phyloP scores from a whole-genome alignment of 352 stramenopile genomes.

The Phytophthora cryptogea region DNA sequence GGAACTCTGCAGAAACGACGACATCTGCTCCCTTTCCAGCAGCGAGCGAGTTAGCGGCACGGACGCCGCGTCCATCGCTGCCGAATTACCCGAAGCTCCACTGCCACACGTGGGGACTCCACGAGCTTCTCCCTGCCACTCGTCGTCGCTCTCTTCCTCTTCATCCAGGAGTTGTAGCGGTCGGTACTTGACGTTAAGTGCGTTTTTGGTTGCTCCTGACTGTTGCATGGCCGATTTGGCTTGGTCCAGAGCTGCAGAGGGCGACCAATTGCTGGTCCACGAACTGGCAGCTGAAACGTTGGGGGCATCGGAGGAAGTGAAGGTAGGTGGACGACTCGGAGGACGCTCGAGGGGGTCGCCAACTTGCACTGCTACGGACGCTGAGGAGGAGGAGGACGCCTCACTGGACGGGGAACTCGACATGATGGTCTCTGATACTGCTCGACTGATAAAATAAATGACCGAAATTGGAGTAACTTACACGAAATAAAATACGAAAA shows the following conservation, averaged over 20 bases:
- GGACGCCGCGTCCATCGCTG: slow-evolving; percentile 24
- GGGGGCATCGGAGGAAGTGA: not conserved
- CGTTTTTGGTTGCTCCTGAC: slow-evolving; percentile 7
- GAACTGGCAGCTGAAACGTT: slow-evolving; percentile 4
- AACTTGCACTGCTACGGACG: slow-evolving; percentile 16
- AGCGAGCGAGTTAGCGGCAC: slow-evolving; percentile 38
- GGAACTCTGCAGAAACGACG: slow-evolving; percentile 69
- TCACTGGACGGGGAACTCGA: not conserved
- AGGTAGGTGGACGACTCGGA: slow-evolving; percentile 6
- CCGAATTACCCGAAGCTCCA: slow-evolving; percentile 6
- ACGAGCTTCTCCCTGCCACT: slow-evolving; percentile 30
- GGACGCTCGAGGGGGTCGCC: not conserved
- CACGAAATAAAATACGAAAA: no score
- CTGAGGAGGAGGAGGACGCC: slow-evolving; percentile 12
- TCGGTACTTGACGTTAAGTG: slow-evolving; percentile 23
- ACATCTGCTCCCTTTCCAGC: slow-evolving; percentile 58
- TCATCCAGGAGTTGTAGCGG: slow-evolving; percentile 38
- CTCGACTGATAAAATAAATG: no score
- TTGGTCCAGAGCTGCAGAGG: slow-evolving; percentile 21
- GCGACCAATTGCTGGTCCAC: slow-evolving; percentile 27
- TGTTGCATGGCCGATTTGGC: slow-evolving; percentile 25
- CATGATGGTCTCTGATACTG: no score
- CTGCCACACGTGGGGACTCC: slow-evolving; percentile 11
- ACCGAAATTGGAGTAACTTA: no score
- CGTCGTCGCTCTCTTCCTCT: slow-evolving; percentile 26